A percentile compares a stretch with the other conserved stretches of the same genome.
Evolutionary conservation across 345 rosid genomes (phyloP).

Genomic region (Populus alba): DNA sequence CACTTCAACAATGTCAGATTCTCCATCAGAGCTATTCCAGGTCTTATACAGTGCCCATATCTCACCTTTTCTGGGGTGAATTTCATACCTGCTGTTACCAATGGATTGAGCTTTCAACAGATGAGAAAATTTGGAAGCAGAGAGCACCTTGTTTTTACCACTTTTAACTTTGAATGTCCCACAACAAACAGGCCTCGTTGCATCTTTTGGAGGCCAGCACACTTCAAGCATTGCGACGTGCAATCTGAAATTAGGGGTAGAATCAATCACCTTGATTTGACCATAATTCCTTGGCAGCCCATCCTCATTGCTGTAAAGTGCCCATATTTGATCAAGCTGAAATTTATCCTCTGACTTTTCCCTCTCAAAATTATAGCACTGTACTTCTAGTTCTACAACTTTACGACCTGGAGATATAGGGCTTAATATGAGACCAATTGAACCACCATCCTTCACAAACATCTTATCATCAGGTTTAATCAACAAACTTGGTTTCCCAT

Average conservation of each 20-base stretch:
- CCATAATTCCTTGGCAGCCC: conserved; percentile 48
- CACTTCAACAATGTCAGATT: conserved; percentile 48
- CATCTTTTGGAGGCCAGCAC: conserved; percentile 11
- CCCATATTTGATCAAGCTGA: conserved; percentile 47
- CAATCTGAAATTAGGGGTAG: conserved; percentile 31
- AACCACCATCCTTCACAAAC: neutral
- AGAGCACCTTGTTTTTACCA: conserved; percentile 27
- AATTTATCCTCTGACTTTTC: conserved; percentile 44
- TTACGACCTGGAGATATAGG: neutral
- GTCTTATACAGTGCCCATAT: conserved; percentile 56
- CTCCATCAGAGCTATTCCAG: conserved; percentile 24
- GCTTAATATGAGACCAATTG: neutral
- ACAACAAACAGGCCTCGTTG: conserved; percentile 30
- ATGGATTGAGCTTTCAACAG: conserved; percentile 22
- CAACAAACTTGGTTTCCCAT: conserved; percentile 16
- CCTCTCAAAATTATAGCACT: conserved; percentile 30
- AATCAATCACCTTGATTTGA: conserved; percentile 43
- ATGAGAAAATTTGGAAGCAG: conserved; percentile 44
- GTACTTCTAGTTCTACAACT: conserved; percentile 19
- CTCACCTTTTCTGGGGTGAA: conserved; percentile 50
- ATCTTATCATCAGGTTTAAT: conserved; percentile 12
- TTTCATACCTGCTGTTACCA: conserved; percentile 23
- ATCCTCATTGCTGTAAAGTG: conserved; percentile 33
- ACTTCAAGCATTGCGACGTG: conserved; percentile 47
- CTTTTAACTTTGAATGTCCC: conserved; percentile 44